phyloP scores from a whole-genome alignment of 768 basidiomycete species.

The Lactarius sanguifluus region DNA sequence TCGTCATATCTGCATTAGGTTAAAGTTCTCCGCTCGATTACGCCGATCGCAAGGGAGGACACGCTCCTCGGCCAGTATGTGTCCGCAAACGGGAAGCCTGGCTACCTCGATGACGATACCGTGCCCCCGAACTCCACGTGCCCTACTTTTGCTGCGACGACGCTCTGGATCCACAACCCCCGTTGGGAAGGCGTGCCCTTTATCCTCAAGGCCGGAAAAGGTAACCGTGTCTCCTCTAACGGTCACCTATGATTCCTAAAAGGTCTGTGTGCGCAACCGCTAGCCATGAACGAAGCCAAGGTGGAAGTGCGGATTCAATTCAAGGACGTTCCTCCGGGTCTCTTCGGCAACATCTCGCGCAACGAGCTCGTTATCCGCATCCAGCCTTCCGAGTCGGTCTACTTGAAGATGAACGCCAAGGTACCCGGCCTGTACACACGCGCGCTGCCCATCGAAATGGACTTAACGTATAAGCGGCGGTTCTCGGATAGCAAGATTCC shows the following conservation, averaged over 20 bases:
- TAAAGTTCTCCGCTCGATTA: slow-evolving; percentile 91
- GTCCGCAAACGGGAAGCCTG: slow-evolving; percentile 86
- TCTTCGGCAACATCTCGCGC: slow-evolving; percentile 93
- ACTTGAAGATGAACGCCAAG: slow-evolving; percentile 96
- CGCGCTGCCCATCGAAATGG: slow-evolving; percentile 95
- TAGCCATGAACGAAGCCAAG: slow-evolving; percentile 94
- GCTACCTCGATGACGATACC: slow-evolving; percentile 96
- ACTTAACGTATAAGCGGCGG: slow-evolving; percentile 94
- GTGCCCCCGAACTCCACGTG: slow-evolving; percentile 91
- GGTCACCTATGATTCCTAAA: not conserved
- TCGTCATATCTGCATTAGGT: slow-evolving; percentile 52
- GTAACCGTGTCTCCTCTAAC: slow-evolving; percentile 42
- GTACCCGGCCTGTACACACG: slow-evolving; percentile 87
- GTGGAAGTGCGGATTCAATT: slow-evolving; percentile 98
- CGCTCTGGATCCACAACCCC: slow-evolving; percentile 90
- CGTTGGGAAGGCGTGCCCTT: slow-evolving; percentile 99
- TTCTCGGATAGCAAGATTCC: slow-evolving; percentile 91
- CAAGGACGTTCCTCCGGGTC: slow-evolving; percentile 95
- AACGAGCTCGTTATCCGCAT: slow-evolving; percentile 98
- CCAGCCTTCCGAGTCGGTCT: slow-evolving; percentile 94
- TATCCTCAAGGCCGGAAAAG: slow-evolving; percentile 98
- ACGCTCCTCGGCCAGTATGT: slow-evolving; percentile 95
- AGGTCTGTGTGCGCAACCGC: not conserved
- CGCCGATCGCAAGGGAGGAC: slow-evolving; percentile 73
- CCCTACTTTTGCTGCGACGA: slow-evolving; percentile 91